phyloP scores from a whole-genome alignment of 106 monocot genomes.

The Allium fistulosum region DNA sequence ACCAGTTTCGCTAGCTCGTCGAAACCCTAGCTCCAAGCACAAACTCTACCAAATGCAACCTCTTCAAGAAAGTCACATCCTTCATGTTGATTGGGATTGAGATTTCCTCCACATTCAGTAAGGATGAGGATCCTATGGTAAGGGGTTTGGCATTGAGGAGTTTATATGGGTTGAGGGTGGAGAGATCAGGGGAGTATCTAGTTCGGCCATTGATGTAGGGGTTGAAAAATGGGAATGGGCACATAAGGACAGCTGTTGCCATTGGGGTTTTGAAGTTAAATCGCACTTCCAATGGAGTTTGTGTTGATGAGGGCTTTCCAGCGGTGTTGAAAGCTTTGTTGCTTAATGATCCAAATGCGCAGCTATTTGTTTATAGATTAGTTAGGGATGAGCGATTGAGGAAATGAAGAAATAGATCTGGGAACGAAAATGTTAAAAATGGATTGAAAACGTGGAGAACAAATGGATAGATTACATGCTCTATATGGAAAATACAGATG shows the following conservation, averaged over 20 bases:
- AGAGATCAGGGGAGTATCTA: conserved; percentile 86
- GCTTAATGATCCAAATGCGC: conserved; percentile 84
- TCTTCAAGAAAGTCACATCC: conserved; percentile 97
- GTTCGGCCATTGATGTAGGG: conserved; percentile 67
- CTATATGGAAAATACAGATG: too few species aligned
- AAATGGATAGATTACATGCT: too few species aligned
- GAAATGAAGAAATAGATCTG: too few species aligned
- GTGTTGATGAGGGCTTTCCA: conserved; percentile 76
- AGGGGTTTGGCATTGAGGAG: conserved; percentile 88
- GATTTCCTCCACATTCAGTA: conserved; percentile 86
- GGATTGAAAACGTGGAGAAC: too few species aligned
- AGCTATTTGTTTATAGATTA: conserved; percentile 41
- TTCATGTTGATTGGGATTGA: conserved; percentile 98
- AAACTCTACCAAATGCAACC: conserved; percentile 72
- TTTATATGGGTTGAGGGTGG: conserved; percentile 77
- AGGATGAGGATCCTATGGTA: conserved; percentile 88
- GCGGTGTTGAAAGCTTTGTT: conserved; percentile 62
- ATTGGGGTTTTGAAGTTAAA: conserved; percentile 75
- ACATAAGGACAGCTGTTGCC: conserved; percentile 74
- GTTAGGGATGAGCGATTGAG: too few species aligned
- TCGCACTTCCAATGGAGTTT: conserved; percentile 65
- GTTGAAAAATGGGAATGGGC: conserved; percentile 61
- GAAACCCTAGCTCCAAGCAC: conserved; percentile 75
- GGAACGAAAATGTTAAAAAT: too few species aligned
- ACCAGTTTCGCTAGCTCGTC: conserved; percentile 89